Conservation (phyloP, 2,329 filamentous ascomycete species). For the Paracoccidioides lutzii region DNA sequence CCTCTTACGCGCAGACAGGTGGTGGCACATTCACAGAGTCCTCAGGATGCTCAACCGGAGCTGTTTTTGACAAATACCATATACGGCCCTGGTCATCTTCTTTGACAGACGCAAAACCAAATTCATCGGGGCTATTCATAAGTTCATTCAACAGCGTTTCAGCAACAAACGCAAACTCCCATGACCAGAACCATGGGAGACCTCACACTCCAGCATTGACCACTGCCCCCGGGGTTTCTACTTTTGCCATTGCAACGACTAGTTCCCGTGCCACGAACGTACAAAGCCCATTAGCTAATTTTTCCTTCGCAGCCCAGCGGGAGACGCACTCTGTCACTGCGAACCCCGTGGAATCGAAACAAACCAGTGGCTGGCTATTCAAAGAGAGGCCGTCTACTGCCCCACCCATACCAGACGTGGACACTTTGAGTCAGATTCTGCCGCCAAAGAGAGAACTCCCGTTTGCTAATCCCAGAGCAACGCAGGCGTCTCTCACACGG, state of each 20-base stretch:
- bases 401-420: slow-evolving; percentile 17
- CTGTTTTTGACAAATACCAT: background rate
- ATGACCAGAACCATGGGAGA: background rate
- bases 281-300: background rate
- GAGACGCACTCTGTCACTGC: background rate
- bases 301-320: background rate
- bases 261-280: background rate
- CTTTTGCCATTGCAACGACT: background rate
- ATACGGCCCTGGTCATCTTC: background rate
- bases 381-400: slow-evolving; percentile 17
- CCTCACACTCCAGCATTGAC: background rate
- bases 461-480: slow-evolving; percentile 22
- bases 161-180: background rate
- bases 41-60: background rate
- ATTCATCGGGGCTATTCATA: background rate
- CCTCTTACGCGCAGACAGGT: background rate
- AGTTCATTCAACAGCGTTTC: background rate
- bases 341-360: background rate
- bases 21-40: background rate
- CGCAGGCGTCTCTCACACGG: slow-evolving; percentile 1
- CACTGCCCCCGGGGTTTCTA: too few relatives aligned
- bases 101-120: background rate
- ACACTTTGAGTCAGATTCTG: slow-evolving; percentile 24
- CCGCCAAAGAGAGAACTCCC: slow-evolving; percentile 33
- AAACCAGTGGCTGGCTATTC: background rate